These are phyloP conservation scores for Cylindrotheca closterium DNA, from an alignment of 108 stramenopile genomes.

Conservation along the genomic window DNA sequence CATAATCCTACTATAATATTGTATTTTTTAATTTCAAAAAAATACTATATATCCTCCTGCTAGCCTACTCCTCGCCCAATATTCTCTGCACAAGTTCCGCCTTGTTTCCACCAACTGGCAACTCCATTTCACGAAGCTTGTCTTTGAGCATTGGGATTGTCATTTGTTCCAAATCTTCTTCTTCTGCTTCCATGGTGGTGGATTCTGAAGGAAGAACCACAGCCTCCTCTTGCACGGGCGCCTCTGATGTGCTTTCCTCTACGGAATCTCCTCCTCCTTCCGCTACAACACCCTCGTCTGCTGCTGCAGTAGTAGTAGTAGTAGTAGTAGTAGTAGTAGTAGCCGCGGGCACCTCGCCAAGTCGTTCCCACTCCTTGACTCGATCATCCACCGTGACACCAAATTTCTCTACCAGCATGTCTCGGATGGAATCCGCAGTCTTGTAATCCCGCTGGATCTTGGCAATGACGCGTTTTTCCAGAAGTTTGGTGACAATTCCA, in stretches of 20 bases:
- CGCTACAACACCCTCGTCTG: background rate
- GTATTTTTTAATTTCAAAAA: too few species aligned
- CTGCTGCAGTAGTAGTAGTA: background rate
- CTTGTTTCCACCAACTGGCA: constrained; percentile 66
- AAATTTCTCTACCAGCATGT: constrained; percentile 44
- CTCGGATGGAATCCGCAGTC: constrained; percentile 57
- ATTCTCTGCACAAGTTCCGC: too few species aligned
- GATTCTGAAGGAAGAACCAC: constrained; percentile 2
- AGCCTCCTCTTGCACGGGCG: constrained; percentile 8
- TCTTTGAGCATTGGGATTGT: constrained; percentile 64
- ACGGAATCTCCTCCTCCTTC: background rate
- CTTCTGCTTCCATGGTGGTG: constrained; percentile 1
- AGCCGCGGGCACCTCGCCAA: background rate
- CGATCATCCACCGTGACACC: constrained; percentile 49
- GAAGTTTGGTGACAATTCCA: background rate
- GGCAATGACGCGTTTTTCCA: constrained; percentile 32
- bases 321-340: too few species aligned
- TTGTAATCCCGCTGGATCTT: constrained; percentile 49
- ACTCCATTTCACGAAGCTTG: constrained; percentile 44
- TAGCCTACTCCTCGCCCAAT: too few species aligned
- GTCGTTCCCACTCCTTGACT: constrained; percentile 44
- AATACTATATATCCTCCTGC: too few species aligned
- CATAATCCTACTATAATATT: too few species aligned
- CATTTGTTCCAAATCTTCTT: constrained; percentile 39
- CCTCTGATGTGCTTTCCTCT: background rate